Conservation (phyloP, 768 basidiomycete species). For the Tylopilus sp. region DNA sequence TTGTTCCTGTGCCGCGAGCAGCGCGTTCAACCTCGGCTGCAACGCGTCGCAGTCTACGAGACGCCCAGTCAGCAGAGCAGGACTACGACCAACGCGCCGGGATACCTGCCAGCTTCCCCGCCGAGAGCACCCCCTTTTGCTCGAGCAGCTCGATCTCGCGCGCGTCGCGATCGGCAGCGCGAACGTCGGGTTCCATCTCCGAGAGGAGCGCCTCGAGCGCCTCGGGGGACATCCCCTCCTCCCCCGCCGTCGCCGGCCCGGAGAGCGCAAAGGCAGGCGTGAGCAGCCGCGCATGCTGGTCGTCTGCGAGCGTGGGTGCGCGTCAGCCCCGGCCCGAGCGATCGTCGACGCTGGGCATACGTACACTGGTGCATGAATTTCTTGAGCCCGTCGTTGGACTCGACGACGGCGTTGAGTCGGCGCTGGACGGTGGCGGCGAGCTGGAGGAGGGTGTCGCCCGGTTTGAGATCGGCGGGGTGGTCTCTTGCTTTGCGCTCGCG, state of each 20-base stretch:
- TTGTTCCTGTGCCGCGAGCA: constrained; percentile 58
- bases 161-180: constrained; percentile 78
- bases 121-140: constrained; percentile 65
- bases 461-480: constrained; percentile 39
- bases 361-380: constrained; percentile 75
- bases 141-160: constrained; percentile 71
- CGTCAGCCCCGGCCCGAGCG: neutral
- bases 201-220: constrained; percentile 68
- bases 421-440: constrained; percentile 61
- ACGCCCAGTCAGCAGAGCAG: neutral
- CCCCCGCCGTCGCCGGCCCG: constrained; percentile 51
- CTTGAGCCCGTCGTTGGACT: constrained; percentile 66
- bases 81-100: neutral
- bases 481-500: constrained; percentile 40
- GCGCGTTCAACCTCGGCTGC: constrained; percentile 60
- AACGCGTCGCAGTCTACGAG: constrained; percentile 57
- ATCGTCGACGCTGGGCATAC: no score
- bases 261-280: constrained; percentile 76
- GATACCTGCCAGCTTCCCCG: constrained; percentile 66
- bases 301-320: constrained; percentile 47
- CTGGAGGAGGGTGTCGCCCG: constrained; percentile 53
- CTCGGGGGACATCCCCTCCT: constrained; percentile 60
- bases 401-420: constrained; percentile 53
- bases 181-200: constrained; percentile 84
- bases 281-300: constrained; percentile 70